phyloP scores from a whole-genome alignment of 257 asterid species.

The Eustoma russellianum region DNA sequence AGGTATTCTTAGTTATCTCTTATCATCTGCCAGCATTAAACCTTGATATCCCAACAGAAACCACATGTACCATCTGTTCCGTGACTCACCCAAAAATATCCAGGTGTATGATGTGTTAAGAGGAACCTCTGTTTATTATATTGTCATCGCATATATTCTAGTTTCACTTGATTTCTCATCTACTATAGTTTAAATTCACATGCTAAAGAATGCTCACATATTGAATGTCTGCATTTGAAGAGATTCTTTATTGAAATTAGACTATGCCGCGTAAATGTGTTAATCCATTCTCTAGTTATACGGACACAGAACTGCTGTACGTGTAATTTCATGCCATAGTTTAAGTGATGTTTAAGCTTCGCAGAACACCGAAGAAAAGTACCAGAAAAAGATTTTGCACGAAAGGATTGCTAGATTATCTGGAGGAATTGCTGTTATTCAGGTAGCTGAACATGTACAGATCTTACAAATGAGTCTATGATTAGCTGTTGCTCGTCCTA shows the following conservation, averaged over 20 bases:
- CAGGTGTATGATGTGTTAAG: too few relatives aligned
- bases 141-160: too few relatives aligned
- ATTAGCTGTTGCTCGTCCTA: too few relatives aligned
- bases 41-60: background rate
- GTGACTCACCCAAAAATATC: too few relatives aligned
- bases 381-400: slow-evolving; percentile 55
- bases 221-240: background rate
- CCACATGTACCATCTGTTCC: too few relatives aligned
- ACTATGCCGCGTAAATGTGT: background rate
- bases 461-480: background rate
- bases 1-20: slow-evolving; percentile 25
- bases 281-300: background rate
- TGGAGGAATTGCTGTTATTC: slow-evolving; percentile 69
- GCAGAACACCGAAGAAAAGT: slow-evolving; percentile 71
- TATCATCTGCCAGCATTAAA: background rate
- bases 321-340: background rate
- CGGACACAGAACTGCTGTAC: too few relatives aligned
- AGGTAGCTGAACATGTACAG: slow-evolving; percentile 27
- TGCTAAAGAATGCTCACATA: background rate
- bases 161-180: background rate
- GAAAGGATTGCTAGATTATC: slow-evolving; percentile 82
- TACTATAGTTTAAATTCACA: background rate
- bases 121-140: too few relatives aligned
- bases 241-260: background rate
- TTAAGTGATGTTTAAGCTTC: background rate